Evolutionary conservation across 208 protist genomes (phyloP), one percentile per base, ranked within the genome.

Genomic region (Acanthamoeba royreba): DNA sequence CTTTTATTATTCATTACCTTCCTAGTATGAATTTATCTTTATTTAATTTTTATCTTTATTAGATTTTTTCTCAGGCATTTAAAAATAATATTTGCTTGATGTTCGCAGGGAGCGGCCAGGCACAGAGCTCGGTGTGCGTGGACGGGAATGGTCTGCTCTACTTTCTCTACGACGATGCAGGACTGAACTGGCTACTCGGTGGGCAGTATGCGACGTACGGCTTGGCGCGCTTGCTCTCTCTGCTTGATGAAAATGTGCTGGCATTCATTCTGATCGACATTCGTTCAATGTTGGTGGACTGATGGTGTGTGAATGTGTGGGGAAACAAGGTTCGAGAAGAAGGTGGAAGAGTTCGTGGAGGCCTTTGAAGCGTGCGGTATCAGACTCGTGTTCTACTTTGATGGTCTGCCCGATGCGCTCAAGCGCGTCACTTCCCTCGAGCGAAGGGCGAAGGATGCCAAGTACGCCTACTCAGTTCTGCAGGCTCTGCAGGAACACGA

Each of bases 81-180:
- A n/a, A 11, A 66, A 66, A 66, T n/a, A 66, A 55, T 55, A 19
- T 35, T 66, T n/a, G 9, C 0, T 22, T 35, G n/a, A n/a, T 35
- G n/a, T n/a, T n/a, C n/a, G 5, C 33, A 79, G 66, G 66, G 8
- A 79, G 66, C 35, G 66, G 38, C 2, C 33, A 79, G 38, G 38
- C 66, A 40, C 66, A 40, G 19, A 45, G 35, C 11, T 38, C 35
- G 15, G 66, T 87, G 79, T 49, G 46, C 45, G 47, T 87, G 2
- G 79, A 87, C n/a, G 79, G 79, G 33, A 58, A 87, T 28, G 43
- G 79, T 28, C 47, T 87, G 46, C 79, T 88, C 45, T 61, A 88
- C 46, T 35, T 46, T 46, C 79, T 88, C 43, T 61, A 52, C 45
- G 46, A 88, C 28, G n/a, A 61, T 4, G 19, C 79, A 2, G 79